phyloP scores from a whole-genome alignment of 257 asterid genomes.

The Ajuga chamaepitys region DNA sequence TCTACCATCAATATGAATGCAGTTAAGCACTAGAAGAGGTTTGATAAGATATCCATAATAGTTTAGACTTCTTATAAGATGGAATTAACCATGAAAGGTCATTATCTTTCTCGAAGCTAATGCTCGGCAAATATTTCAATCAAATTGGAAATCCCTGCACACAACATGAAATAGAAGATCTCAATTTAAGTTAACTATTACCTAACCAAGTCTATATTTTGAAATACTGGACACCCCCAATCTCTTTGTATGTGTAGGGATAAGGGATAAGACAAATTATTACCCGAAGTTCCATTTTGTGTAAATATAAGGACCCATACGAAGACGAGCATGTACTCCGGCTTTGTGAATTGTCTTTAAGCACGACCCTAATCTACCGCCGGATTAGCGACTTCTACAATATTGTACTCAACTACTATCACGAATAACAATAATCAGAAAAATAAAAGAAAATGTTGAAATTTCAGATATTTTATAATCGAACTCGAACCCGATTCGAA shows the following conservation, averaged over 20 bases:
- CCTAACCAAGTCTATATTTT: no score
- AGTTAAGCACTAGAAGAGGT: not conserved
- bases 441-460: no score
- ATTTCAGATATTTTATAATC: no score
- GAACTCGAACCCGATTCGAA: no score
- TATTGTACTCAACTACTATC: no score
- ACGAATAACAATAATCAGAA: no score
- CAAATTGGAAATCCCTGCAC: conserved; percentile 89
- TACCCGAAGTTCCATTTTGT: conserved; percentile 98
- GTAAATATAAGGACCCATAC: conserved; percentile 90
- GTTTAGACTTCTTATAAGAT: not conserved
- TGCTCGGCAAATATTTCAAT: conserved; percentile 81
- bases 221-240: not conserved
- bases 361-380: no score
- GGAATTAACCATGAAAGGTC: conserved; percentile 72
- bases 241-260: not conserved
- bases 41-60: not conserved
- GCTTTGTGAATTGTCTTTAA: conserved; percentile 71
- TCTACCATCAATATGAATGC: conserved; percentile 38
- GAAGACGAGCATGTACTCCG: conserved; percentile 74
- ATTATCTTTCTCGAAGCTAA: conserved; percentile 84
- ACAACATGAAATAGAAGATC: not conserved
- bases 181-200: no score
- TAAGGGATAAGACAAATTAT: not conserved
- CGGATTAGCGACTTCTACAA: no score